Evolutionary conservation across 192 early-diverging fungal species (phyloP).

Genomic region (Pecoramyces ruminantium): DNA sequence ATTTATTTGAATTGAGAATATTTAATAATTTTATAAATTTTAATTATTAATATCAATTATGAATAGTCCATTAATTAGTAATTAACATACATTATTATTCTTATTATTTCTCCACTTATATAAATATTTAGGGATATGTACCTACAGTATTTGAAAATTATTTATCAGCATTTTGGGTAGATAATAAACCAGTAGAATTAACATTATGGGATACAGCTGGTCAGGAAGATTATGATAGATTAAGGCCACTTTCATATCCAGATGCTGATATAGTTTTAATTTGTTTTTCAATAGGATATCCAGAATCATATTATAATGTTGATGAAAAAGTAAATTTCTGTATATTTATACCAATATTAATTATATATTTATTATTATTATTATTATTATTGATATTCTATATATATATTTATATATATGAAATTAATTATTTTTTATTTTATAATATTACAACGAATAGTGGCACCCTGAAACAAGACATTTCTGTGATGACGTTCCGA

Average conservation of each 20-base stretch:
- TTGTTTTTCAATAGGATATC: background rate
- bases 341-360: too few relatives aligned
- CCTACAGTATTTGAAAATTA: conserved; percentile 3
- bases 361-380: too few relatives aligned
- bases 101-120: too few relatives aligned
- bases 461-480: background rate
- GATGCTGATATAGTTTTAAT: background rate
- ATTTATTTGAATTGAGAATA: background rate
- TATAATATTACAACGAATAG: too few relatives aligned
- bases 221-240: conserved; percentile 7
- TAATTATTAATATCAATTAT: too few relatives aligned
- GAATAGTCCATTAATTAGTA: too few relatives aligned
- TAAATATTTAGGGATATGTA: background rate
- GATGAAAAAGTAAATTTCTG: background rate
- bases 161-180: background rate
- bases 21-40: too few relatives aligned
- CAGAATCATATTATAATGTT: background rate
- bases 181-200: background rate
- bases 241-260: conserved; percentile 4
- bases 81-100: too few relatives aligned
- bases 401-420: too few relatives aligned
- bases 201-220: conserved; percentile 6
- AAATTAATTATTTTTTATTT: too few relatives aligned
- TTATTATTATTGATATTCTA: too few relatives aligned
- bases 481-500: background rate